A percentile compares a stretch with the other conserved stretches of the same genome.
Evolutionary conservation across 208 protist genomes (phyloP).

Genomic region (Trypanosoma caninum): DNA sequence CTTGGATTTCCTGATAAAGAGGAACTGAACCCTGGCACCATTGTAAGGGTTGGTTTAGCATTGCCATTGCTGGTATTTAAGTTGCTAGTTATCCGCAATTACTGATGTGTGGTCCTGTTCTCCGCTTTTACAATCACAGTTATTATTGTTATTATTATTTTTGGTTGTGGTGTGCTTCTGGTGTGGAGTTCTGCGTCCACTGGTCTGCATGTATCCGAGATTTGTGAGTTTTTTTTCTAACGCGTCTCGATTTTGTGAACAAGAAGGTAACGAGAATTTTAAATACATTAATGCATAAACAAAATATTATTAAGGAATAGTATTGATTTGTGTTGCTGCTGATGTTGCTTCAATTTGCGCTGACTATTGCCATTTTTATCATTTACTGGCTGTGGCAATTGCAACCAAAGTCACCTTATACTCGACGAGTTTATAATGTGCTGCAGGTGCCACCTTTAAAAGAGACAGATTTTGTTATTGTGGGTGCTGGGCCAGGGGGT

Average conservation of each 20-base stretch:
- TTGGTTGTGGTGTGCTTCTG: too few species aligned
- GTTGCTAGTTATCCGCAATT: too few species aligned
- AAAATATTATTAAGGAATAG: neutral
- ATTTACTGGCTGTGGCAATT: constrained; percentile 36
- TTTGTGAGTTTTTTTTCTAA: neutral
- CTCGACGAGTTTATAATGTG: constrained; percentile 17
- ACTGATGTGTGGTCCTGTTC: too few species aligned
- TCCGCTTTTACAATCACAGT: too few species aligned
- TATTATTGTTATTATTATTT: too few species aligned
- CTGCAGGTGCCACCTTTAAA: neutral
- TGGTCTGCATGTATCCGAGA: too few species aligned
- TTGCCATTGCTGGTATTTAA: too few species aligned
- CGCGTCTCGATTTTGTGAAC: neutral
- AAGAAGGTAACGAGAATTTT: too few species aligned
- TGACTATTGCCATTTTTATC: neutral
- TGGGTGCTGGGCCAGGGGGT: constrained; percentile 75
- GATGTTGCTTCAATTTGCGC: neutral
- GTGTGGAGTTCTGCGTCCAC: too few species aligned
- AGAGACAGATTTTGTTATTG: constrained; percentile 65
- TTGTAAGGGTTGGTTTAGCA: too few species aligned
- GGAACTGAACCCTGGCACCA: too few species aligned
- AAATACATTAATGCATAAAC: neutral
- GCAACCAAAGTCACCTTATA: constrained; percentile 31
- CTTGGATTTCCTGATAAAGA: too few species aligned
- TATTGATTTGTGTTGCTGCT: neutral